Conservation (phyloP, 306 rosid species). For the Cicer pinnatifidum region DNA sequence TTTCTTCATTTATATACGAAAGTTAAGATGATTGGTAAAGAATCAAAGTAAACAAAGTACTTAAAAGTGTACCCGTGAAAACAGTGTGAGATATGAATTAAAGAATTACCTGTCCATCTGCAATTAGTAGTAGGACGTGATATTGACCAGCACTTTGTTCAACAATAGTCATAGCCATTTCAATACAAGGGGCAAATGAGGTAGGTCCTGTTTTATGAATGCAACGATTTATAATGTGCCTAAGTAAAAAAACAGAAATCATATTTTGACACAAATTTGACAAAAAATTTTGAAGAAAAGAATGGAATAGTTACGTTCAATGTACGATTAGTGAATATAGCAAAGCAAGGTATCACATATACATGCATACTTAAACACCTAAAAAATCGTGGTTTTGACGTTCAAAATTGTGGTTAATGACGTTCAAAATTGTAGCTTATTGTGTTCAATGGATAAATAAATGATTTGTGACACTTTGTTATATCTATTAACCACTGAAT, state of each 20-base stretch:
- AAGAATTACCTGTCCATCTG: slow-evolving; percentile 79
- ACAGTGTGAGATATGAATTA: slow-evolving; percentile 24
- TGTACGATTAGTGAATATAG: too few relatives aligned
- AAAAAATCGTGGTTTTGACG: too few relatives aligned
- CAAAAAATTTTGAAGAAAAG: too few relatives aligned
- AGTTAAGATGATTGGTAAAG: slow-evolving; percentile 20
- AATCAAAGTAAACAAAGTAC: slow-evolving; percentile 24
- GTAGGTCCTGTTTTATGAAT: slow-evolving; percentile 67
- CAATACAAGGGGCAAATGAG: slow-evolving; percentile 83
- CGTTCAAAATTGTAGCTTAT: too few relatives aligned
- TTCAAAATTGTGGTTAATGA: too few relatives aligned
- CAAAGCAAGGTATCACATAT: too few relatives aligned
- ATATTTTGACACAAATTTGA: too few relatives aligned
- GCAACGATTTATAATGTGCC: slow-evolving; percentile 3
- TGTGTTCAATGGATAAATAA: too few relatives aligned
- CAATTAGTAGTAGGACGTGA: slow-evolving; percentile 82
- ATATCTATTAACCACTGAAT: too few relatives aligned
- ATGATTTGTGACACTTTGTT: too few relatives aligned
- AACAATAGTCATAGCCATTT: slow-evolving; percentile 78
- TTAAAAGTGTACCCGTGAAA: neutral
- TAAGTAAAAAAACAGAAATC: neutral
- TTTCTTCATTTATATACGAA: slow-evolving; percentile 34
- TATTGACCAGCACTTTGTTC: slow-evolving; percentile 85
- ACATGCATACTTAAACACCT: too few relatives aligned
- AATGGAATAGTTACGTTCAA: too few relatives aligned